Base-by-base conservation (phyloP, 2,329 filamentous ascomycete species). In the Colletotrichum nymphaeae region DNA sequence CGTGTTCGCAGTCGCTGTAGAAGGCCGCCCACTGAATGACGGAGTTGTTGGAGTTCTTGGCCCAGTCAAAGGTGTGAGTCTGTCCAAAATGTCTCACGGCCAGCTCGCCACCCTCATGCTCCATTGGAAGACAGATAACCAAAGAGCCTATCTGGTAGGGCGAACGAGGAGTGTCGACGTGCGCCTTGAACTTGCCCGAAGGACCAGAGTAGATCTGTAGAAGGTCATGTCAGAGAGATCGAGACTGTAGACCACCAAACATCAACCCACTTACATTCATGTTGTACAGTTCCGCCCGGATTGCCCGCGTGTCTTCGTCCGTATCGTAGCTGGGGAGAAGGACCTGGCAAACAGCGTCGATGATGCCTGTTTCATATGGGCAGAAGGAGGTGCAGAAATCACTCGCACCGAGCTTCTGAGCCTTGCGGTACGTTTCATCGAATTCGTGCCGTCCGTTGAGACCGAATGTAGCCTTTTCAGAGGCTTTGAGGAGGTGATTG, bases 241-340 rank as follows among this genome's bases (percentile, higher is more conserved):
- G 28, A 28, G 16, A 2, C 12, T 65, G 5, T 55, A 46, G n/a
- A 12, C 30, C 68, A 69, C 9, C 12, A 11, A 57, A 14, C 28
- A 16, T 53, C 2, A 16, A 3, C 4, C 7, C 5, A 75, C 78
- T 57, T 65, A 88, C 86, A 75, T 91, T 91, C 22, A 91, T 78
- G 73, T 90, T 90, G 12, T 90, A 90, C 2, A 91, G 79, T 78
- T 91, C 88, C 0, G 88, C 88, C 4, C 78, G 79, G 1, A 91
- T 78, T 0, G 80, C 76, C 1, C 75, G 80, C 0, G 82, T 82
- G 1, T 60, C 19, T 3, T 74, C 66, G 19, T 42, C 4, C 4
- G 16, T 6, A 14, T 76, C 24, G 56, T 42, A 42, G 6, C 58
- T 78, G 0, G 80, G 82, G 11, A 88, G 77, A 0, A 91, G 81